Evolutionary conservation across 495 filamentous ascomycete genomes (phyloP), one percentile per base, ranked within the genome.

Genomic region (Podospora australis): DNA sequence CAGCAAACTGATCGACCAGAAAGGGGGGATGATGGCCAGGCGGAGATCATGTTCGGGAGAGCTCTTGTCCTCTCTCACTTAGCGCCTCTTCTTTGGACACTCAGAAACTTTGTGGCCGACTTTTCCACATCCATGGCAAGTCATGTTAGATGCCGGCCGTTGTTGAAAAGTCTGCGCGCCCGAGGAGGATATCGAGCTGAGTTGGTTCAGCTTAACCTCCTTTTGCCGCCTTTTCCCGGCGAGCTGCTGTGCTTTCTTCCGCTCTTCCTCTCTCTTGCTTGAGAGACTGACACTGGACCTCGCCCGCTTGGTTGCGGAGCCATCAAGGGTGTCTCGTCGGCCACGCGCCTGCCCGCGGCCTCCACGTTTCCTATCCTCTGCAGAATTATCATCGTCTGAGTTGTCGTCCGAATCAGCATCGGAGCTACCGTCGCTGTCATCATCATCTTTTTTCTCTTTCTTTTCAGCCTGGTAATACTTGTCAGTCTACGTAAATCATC

Each of bases 181-280:
- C 20, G 52, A 60, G 25, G 22, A 21, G 1, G 78, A 79, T 29
- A 83, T 69, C 11, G 74, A 69, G 20, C 60, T 75, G 39, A 77
- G 58, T 14, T 61, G 62, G 48, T 80, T 78, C 46, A 84, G 58
- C 40, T 79, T 81, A 35, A 82, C 62, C 39, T 81, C 77, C 58
- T 80, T 78, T 54, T 73, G 77, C 58, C 73, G 71, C 4, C 77
- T 64, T 50, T 72, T 68, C 24, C 72, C 71, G 11, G 75, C 75
- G 24, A 79, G 59, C 50, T 71, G 49, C 40, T 65, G 62, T 9
- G 68, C 62, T 53, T 71, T 71, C 26, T 44, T 56, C 28, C 64
- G 60, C 48, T 74, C 71, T 30, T 66, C 64, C 20, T 56, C 65
- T 54, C 56, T 55, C 49, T 60, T 66, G 16, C 42, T 42, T 30